A percentile compares a stretch with the other conserved stretches of the same genome.
Conservation (phyloP, 768 basidiomycete species). For the Phylloporus rhodoxanthus region DNA sequence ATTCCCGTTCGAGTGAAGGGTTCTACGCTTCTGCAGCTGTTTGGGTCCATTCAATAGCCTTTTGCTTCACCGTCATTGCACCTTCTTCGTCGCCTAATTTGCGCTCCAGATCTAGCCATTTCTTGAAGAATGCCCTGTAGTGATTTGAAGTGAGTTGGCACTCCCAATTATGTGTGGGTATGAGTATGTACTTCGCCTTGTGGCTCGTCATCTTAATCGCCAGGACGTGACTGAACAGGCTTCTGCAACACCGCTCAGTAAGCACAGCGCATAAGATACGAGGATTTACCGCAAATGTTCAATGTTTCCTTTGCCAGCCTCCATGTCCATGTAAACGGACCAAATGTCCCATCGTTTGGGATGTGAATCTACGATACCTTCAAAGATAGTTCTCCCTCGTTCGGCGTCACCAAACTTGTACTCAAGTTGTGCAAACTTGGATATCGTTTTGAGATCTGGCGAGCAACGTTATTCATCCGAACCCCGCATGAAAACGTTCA, state of each 20-base stretch:
- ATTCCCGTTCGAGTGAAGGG: slow-evolving; percentile 28
- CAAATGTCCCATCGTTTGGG: slow-evolving; percentile 94
- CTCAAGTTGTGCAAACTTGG: slow-evolving; percentile 91
- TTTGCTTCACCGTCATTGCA: slow-evolving; percentile 71
- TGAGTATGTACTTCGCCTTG: slow-evolving; percentile 81
- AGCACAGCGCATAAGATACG: background rate
- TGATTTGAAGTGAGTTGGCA: slow-evolving; percentile 12
- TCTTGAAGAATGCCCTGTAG: slow-evolving; percentile 88
- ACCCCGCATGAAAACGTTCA: slow-evolving; percentile 8
- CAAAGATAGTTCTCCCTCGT: slow-evolving; percentile 91
- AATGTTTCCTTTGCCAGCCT: slow-evolving; percentile 73
- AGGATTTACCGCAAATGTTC: slow-evolving; percentile 61
- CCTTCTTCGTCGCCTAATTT: slow-evolving; percentile 85
- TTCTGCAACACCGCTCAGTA: slow-evolving; percentile 39
- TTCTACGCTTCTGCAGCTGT: slow-evolving; percentile 35
- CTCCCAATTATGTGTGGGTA: background rate
- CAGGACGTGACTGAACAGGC: slow-evolving; percentile 81
- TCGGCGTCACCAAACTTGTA: slow-evolving; percentile 93
- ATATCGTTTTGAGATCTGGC: slow-evolving; percentile 90
- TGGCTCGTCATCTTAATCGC: slow-evolving; percentile 85
- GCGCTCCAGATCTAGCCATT: slow-evolving; percentile 88
- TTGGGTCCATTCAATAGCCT: slow-evolving; percentile 89
- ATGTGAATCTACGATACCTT: slow-evolving; percentile 93
- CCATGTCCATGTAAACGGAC: slow-evolving; percentile 97
- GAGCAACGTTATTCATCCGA: slow-evolving; percentile 1